Conservation (phyloP, 2,329 filamentous ascomycete species). For the Pseudohalonectria lignicola region DNA sequence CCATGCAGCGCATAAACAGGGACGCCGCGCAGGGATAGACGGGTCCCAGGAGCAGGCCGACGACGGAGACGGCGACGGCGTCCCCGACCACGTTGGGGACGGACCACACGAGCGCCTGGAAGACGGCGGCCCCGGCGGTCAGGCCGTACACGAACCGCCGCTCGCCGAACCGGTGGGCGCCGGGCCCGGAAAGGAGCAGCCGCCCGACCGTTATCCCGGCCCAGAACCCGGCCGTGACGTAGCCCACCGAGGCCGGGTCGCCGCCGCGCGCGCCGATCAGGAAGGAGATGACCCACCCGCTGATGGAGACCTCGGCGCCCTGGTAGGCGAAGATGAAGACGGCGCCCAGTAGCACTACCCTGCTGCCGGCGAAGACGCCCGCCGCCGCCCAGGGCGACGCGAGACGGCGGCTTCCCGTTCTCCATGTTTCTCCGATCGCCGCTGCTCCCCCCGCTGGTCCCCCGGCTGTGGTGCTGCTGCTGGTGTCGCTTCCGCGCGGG, state of each 20-base stretch:
- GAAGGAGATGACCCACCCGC: slow-evolving; percentile 81
- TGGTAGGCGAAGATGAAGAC: slow-evolving; percentile 82
- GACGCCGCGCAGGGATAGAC: slow-evolving; percentile 65
- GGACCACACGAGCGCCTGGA: slow-evolving; percentile 70
- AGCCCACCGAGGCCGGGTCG: slow-evolving; percentile 61
- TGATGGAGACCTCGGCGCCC: slow-evolving; percentile 73
- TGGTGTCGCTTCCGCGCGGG: slow-evolving; percentile 21
- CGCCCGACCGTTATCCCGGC: slow-evolving; percentile 67
- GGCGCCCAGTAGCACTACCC: slow-evolving; percentile 61
- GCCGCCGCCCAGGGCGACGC: too few relatives aligned
- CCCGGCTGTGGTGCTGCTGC: slow-evolving; percentile 1
- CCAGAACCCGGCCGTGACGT: slow-evolving; percentile 66
- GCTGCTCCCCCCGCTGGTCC: slow-evolving; percentile 9
- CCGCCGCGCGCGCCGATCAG: slow-evolving; percentile 63
- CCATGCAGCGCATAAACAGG: slow-evolving; percentile 51
- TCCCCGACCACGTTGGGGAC: slow-evolving; percentile 65
- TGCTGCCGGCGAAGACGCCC: slow-evolving; percentile 64
- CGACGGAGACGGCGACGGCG: slow-evolving; percentile 54
- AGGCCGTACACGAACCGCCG: slow-evolving; percentile 55
- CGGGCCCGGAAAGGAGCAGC: slow-evolving; percentile 54
- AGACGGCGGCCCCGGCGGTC: slow-evolving; percentile 47
- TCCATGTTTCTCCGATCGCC: neutral
- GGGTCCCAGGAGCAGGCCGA: slow-evolving; percentile 67
- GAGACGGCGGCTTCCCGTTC: slow-evolving; percentile 13
- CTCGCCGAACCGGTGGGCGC: slow-evolving; percentile 57